phyloP scores from a whole-genome alignment of 192 early-diverging fungal genomes.

The Coemansia sp. region DNA sequence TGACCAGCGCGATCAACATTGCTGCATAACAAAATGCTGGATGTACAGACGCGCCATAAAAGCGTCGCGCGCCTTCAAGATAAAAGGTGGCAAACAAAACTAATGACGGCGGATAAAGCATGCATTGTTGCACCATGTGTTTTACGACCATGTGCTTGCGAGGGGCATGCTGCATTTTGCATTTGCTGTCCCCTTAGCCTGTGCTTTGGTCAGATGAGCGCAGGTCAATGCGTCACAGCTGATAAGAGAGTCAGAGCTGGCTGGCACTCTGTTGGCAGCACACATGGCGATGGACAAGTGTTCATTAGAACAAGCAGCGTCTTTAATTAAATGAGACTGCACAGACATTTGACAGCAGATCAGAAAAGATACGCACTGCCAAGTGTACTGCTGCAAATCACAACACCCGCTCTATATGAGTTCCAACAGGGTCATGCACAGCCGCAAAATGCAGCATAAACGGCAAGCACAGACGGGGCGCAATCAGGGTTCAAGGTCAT shows the following conservation, averaged over 20 bases:
- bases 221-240: too few species aligned
- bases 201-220: too few species aligned
- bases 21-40: background rate
- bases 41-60: background rate
- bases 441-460: background rate
- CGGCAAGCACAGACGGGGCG: background rate
- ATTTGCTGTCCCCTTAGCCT: too few species aligned
- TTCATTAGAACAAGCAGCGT: background rate
- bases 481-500: background rate
- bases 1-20: conserved; percentile 3
- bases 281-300: too few species aligned
- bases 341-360: conserved; percentile 3
- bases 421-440: background rate
- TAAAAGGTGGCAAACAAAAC: background rate
- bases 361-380: conserved; percentile 3
- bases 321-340: background rate
- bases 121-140: background rate
- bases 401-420: background rate
- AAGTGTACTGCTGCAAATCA: conserved; percentile 4
- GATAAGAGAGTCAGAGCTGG: too few species aligned
- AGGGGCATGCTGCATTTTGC: background rate
- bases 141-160: background rate
- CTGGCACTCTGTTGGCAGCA: too few species aligned
- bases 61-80: background rate
- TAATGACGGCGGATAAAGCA: background rate